phyloP scores from a whole-genome alignment of 192 early-diverging fungal genomes.

The Coemansia asiatica region DNA sequence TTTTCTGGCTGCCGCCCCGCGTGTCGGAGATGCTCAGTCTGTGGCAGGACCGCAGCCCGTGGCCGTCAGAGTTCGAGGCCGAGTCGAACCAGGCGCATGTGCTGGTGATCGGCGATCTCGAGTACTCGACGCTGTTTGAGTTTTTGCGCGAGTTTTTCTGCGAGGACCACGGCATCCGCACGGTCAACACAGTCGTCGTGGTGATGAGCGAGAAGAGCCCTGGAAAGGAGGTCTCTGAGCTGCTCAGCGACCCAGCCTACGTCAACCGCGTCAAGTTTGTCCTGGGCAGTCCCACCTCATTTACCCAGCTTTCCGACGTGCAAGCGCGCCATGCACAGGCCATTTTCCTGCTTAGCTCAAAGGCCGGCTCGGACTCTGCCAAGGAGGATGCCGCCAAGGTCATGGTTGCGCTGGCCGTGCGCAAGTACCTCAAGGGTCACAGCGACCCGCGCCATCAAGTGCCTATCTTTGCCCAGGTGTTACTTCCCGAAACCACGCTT shows the following conservation, averaged over 20 bases:
- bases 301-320: slow-evolving; percentile 58
- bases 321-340: slow-evolving; percentile 58
- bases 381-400: slow-evolving; percentile 70
- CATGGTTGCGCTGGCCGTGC: slow-evolving; percentile 70
- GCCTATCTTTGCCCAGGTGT: slow-evolving; percentile 61
- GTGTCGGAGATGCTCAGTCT: slow-evolving; percentile 65
- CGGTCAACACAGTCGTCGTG: slow-evolving; percentile 67
- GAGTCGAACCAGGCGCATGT: slow-evolving; percentile 60
- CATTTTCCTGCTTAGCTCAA: slow-evolving; percentile 63
- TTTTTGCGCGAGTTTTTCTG: slow-evolving; percentile 80
- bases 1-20: slow-evolving; percentile 66
- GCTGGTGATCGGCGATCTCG: slow-evolving; percentile 66
- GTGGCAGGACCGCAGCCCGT: slow-evolving; percentile 61
- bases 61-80: slow-evolving; percentile 57
- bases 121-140: slow-evolving; percentile 60
- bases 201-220: slow-evolving; percentile 64
- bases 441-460: slow-evolving; percentile 18
- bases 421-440: slow-evolving; percentile 59
- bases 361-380: slow-evolving; percentile 46
- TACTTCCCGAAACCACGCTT: slow-evolving; percentile 68
- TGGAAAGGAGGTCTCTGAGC: slow-evolving; percentile 55
- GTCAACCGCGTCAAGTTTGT: slow-evolving; percentile 68
- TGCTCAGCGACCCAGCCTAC: slow-evolving; percentile 70
- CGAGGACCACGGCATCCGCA: slow-evolving; percentile 69
- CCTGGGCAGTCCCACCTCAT: slow-evolving; percentile 65